Evolutionary conservation across 257 asterid species (phyloP), one percentile per base, ranked within the genome.

Genomic region (Euphrasia confusa): DNA sequence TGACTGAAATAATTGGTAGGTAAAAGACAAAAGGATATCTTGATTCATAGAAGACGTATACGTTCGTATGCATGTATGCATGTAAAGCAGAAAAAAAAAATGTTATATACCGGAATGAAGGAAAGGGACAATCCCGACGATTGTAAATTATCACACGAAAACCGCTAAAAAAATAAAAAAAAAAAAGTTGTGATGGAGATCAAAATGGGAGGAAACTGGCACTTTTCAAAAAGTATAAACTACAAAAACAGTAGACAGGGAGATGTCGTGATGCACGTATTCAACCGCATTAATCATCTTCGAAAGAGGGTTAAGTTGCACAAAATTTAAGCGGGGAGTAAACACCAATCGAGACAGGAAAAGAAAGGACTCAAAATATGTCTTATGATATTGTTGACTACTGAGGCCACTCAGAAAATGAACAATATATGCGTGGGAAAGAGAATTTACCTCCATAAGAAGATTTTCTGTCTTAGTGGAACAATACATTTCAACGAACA

Each of bases 361-460:
- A 75, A 75, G 89, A 81, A 80, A 78, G 68, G 77, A 71, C 89
- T 91, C 95, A 77, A 82, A 60, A 63, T 71, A 56, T 73, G 80
- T 67, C 64, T 84, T 60, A 91, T 91, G 81, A 73, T 60, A 68
- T 77, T 74, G 68, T 79, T 84, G 94, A 84, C 83, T 77, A 79
- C 74, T 61, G 64, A 56, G 69, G 80, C 78, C 95, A 56, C 61
- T 56, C 90, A 80, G 89, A 71, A 61, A 73, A 60, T 76, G 71
- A 75, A 85, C 83, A 72, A 74, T 21, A 21, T 21, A 21, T 64
- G 69, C 74, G 78, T 61, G 76, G 70, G 63, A 73, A 72, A 72
- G 71, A 75, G 70, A 79, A 73, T 75, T 83, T 63, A 72, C 72
- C 85, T 75, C 84, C 70, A 79, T 71, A 17, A 50, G 49, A 45